Conservation (phyloP, 2,329 filamentous ascomycete species). For the Colletotrichum brevisporum region DNA sequence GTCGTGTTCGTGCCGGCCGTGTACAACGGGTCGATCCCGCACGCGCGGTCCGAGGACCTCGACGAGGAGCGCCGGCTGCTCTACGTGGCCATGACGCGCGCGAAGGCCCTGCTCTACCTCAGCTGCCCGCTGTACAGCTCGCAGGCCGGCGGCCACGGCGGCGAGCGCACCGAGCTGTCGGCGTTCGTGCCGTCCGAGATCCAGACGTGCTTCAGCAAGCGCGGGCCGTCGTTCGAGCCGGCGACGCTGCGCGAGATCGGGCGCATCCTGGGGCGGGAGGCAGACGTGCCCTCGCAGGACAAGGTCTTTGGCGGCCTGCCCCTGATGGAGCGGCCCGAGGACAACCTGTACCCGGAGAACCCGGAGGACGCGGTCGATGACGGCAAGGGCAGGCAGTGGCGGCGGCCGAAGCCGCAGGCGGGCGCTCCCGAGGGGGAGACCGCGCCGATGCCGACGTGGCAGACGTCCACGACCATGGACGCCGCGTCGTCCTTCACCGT, state of each 20-base stretch:
- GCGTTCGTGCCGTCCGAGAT: conserved; percentile 73
- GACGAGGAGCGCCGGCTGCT: conserved; percentile 91
- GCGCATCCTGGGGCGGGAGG: conserved; percentile 76
- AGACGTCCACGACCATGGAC: conserved; percentile 71
- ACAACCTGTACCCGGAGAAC: conserved; percentile 74
- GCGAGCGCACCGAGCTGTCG: conserved; percentile 69
- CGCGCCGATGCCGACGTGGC: conserved; percentile 17
- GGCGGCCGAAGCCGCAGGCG: conserved; percentile 18
- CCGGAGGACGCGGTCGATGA: conserved; percentile 39
- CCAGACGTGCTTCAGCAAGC: conserved; percentile 61
- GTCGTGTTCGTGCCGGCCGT: conserved; percentile 93
- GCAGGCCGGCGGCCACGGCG: conserved; percentile 68
- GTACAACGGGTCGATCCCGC: conserved; percentile 92
- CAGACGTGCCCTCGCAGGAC: conserved; percentile 64
- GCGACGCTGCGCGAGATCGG: conserved; percentile 76
- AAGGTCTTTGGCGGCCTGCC: conserved; percentile 68
- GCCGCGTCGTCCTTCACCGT: conserved; percentile 71
- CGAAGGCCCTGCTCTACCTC: conserved; percentile 87
- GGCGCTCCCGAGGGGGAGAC: conserved; percentile 21
- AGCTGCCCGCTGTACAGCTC: conserved; percentile 82
- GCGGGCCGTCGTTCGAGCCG: conserved; percentile 79
- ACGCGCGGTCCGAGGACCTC: conserved; percentile 85
- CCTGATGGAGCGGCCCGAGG: conserved; percentile 70
- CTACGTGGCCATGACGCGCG: conserved; percentile 97
- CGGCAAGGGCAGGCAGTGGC: conserved; percentile 34